Base-by-base conservation (phyloP, 75 land plant genomes). In the Pinus albicaulis region DNA sequence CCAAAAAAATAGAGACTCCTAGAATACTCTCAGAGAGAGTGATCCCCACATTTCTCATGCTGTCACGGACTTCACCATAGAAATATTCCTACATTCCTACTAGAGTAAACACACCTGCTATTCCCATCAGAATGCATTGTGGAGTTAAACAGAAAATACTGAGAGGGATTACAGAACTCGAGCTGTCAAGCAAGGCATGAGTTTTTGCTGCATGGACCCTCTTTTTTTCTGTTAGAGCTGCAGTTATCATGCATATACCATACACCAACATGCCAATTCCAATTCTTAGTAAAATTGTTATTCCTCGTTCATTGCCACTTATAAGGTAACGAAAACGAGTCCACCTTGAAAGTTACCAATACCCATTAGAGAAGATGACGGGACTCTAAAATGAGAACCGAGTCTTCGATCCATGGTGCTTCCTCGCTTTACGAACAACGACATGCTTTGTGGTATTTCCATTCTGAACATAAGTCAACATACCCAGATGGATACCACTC, bases 1-100 rank as follows among this genome's bases (percentile, higher is more conserved):
- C 89, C 12, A 93, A 44, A 66, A 91, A 93, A 56, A 79, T 91
- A 14, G 84, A 88, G 36, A 87, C 90, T 0, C 91, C 84, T 4
- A 73, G 71, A 15, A 80, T 75, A 31, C 81, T 77, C 59, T 82
- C 28, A 44, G 76, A 82, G 17, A 86, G 58, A 17, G 87, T 81
- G 7, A 79, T 79, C 56, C 87, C 87, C 24, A 86, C 57, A 69
- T 85, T 86, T 13, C 87, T 76, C 81, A 82, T 82, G 26, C 55
- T 69, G 66, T 86, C 87, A 24, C 85, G 81, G 10, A 84, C 87
- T 74, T 86, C 85, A 48, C 82, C 84, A 65, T 82, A 86, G 78
- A 82, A 82, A 59, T 82, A 86, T 74, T 86, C 87, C 24, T 77
- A 72, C 55, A 80, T 59, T 26, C 87, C 87, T 28, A 82, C 80